Conservation (phyloP, 306 rosid genomes). For the Prunus armeniaca region DNA sequence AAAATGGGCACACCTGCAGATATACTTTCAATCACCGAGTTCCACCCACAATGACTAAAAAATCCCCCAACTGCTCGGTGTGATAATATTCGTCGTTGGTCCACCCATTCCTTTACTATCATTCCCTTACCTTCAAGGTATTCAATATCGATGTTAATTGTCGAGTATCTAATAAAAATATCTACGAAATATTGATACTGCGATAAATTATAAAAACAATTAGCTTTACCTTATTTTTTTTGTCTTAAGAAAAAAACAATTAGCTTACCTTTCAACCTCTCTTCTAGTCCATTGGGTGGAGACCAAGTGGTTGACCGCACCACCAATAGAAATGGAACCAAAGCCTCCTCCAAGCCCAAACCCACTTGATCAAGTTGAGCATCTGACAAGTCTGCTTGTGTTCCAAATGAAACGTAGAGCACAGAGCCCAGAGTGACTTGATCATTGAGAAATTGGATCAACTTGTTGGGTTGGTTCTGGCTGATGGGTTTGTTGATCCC, state of each 20-base stretch:
- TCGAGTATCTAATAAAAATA: background rate
- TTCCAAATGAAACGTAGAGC: slow-evolving; percentile 35
- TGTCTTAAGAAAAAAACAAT: too few species aligned
- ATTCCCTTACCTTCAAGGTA: slow-evolving; percentile 3
- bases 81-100: slow-evolving; percentile 23
- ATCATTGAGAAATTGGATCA: background rate
- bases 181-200: background rate
- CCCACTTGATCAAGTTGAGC: slow-evolving; percentile 35
- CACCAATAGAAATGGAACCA: slow-evolving; percentile 20
- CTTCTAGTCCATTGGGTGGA: slow-evolving; percentile 7
- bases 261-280: background rate
- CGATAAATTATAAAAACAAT: too few species aligned
- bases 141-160: background rate
- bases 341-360: slow-evolving; percentile 31
- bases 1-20: slow-evolving; percentile 29
- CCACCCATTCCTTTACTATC: slow-evolving; percentile 28
- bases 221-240: background rate
- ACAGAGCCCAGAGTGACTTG: slow-evolving; percentile 10
- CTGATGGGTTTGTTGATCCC: background rate
- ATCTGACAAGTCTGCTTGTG: slow-evolving; percentile 13
- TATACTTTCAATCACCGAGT: slow-evolving; percentile 34
- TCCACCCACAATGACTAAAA: slow-evolving; percentile 45
- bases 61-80: slow-evolving; percentile 29
- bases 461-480: background rate
- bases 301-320: slow-evolving; percentile 29